A percentile compares a stretch with the other conserved stretches of the same genome.
Evolutionary conservation across 2,329 filamentous ascomycete genomes (phyloP).

Genomic region (Trichoderma sp.): DNA sequence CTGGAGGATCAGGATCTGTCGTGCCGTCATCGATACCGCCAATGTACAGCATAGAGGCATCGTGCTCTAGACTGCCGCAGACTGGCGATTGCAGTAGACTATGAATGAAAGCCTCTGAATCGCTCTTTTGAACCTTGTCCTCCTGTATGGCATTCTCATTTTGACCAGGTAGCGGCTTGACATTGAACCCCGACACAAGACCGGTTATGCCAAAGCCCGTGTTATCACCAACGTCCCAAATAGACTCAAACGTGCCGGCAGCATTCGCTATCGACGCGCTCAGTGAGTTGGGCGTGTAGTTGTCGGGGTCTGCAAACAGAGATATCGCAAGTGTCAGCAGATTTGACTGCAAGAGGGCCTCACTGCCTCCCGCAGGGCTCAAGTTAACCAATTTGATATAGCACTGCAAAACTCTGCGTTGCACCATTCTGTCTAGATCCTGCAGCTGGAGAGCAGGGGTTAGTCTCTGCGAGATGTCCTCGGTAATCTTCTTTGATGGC

Average conservation of each 20-base stretch:
- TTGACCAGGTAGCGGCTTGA: slow-evolving; percentile 70
- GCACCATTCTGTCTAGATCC: slow-evolving; percentile 91
- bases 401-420: slow-evolving; percentile 89
- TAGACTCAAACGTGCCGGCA: slow-evolving; percentile 83
- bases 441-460: slow-evolving; percentile 84
- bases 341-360: slow-evolving; percentile 87
- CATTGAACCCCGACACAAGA: slow-evolving; percentile 74
- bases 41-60: slow-evolving; percentile 79
- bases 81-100: slow-evolving; percentile 67
- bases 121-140: slow-evolving; percentile 50
- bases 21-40: slow-evolving; percentile 46
- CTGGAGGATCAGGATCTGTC: slow-evolving; percentile 70
- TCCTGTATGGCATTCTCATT: slow-evolving; percentile 53
- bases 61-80: slow-evolving; percentile 83
- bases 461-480: slow-evolving; percentile 82
- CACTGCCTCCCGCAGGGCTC: slow-evolving; percentile 80
- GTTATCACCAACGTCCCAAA: slow-evolving; percentile 96
- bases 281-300: slow-evolving; percentile 79
- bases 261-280: slow-evolving; percentile 91
- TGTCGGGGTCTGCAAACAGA: slow-evolving; percentile 90
- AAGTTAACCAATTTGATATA: slow-evolving; percentile 90
- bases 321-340: slow-evolving; percentile 86
- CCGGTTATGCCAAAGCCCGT: slow-evolving; percentile 92
- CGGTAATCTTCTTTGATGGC: slow-evolving; percentile 78
- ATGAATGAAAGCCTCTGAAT: slow-evolving; percentile 67